Conservation (phyloP, 1,284 basidiomycete species). For the Inonotus obliquus region DNA sequence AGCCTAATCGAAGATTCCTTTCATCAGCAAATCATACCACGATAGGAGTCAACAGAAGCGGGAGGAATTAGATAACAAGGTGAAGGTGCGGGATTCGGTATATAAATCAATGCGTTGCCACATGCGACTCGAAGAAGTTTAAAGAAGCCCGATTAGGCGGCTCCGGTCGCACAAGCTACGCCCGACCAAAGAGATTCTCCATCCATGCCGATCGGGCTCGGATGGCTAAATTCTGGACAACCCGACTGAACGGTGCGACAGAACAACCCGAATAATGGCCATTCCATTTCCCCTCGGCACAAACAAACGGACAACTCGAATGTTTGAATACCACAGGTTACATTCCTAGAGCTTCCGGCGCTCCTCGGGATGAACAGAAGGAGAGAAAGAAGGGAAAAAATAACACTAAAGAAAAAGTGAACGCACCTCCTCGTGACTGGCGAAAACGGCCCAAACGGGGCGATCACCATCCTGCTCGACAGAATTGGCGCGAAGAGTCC, state of each 20-base stretch:
- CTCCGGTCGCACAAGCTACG: not conserved
- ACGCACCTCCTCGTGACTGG: conserved; percentile 23
- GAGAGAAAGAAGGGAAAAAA: not conserved
- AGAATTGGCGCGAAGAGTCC: conserved; percentile 17
- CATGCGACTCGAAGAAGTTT: not conserved
- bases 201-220: not conserved
- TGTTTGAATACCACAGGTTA: too few relatives aligned
- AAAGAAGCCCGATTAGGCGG: too few relatives aligned
- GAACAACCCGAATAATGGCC: not conserved
- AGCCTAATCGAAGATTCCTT: not conserved
- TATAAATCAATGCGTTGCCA: not conserved
- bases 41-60: not conserved
- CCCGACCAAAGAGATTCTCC: not conserved
- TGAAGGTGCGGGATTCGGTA: not conserved
- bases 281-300: not conserved
- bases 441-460: conserved; percentile 23
- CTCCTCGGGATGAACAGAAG: not conserved
- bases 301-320: too few relatives aligned
- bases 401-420: not conserved
- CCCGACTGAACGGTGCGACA: not conserved
- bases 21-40: not conserved
- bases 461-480: conserved; percentile 20
- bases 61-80: not conserved
- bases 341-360: not conserved
- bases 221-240: not conserved